Evolutionary conservation across 1,284 basidiomycete genomes (phyloP), one percentile per base, ranked within the genome.

Genomic region (Sphaerobolus stellatus): DNA sequence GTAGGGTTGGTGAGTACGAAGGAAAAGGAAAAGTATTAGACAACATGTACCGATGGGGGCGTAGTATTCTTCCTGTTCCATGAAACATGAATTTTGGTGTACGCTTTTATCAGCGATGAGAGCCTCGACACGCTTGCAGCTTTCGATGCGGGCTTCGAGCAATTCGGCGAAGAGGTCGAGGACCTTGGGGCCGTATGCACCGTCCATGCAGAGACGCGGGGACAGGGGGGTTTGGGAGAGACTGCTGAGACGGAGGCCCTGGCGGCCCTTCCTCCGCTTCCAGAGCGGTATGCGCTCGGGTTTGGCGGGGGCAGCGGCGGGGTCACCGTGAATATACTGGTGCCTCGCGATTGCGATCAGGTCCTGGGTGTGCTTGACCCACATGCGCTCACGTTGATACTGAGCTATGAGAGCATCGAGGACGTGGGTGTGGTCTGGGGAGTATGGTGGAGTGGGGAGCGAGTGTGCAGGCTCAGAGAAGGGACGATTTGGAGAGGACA

Each of bases 111-210:
- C 28, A 18, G 43, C 30, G 34, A 88, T 77, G 59, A 89, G 73
- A 44, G 75, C 75, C 58, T 80, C 79, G 48, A 86, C 73, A 33
- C 84, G 74, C 59, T 83, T 75, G 66, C 86, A 89, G 64, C 83
- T 86, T 66, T 88, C 84, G 78, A 89, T 82, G 50, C 87, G 77
- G 5, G 81, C 75, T 61, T 87, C 83, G 74, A 88, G 80, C 72
- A 89, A 81, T 59, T 80, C 77, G 54, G 83, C 83, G 64, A 86
- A 88, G 73, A 83, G 78, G 61, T 83, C 79, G 55, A 89, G 72
- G 52, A 89, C 76, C 48, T 77, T 78, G 28, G 83, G 72, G 40
- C 72, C 68, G 36, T 52, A 48, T 6, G 33, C 36, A 29, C 38
- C 20, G 34, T 52, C 50, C 20, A 31, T 34, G 4, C 45, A 24